Evolutionary conservation across 306 rosid species (phyloP).

Genomic region (Ormosia semicastrata): DNA sequence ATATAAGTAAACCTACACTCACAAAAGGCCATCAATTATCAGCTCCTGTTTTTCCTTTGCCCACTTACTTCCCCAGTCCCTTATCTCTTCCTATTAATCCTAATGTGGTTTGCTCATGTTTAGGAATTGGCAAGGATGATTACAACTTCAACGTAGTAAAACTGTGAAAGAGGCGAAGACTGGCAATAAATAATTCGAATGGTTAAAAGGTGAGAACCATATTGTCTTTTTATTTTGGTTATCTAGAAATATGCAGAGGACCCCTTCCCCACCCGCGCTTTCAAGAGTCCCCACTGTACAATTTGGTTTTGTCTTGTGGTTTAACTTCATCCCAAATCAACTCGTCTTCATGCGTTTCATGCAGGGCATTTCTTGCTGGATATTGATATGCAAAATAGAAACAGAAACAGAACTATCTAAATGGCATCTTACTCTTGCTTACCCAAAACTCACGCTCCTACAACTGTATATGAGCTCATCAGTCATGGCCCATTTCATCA

Average conservation of each 20-base stretch:
- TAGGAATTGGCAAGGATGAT: neutral
- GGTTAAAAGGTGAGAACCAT: neutral
- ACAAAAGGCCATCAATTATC: no score
- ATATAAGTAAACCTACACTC: no score
- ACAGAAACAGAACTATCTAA: neutral
- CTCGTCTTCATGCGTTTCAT: neutral
- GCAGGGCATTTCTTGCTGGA: neutral
- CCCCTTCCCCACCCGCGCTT: neutral
- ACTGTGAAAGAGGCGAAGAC: neutral
- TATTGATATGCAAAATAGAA: neutral
- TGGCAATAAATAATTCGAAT: neutral
- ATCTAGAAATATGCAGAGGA: neutral
- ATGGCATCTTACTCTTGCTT: conserved; percentile 11
- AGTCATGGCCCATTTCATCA: neutral
- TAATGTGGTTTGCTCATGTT: neutral
- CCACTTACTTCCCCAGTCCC: no score
- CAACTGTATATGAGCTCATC: conserved; percentile 10
- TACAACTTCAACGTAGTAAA: neutral
- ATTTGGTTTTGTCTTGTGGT: conserved; percentile 12
- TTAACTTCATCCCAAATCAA: conserved; percentile 4
- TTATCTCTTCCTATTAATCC: neutral
- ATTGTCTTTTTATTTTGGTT: neutral
- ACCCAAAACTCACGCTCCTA: neutral
- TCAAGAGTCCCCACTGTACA: conserved; percentile 34
- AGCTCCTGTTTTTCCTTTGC: no score